Evolutionary conservation across 2,329 filamentous ascomycete species (phyloP), one percentile per base, ranked within the genome.

Genomic region (Pseudogymnoascus sp.): DNA sequence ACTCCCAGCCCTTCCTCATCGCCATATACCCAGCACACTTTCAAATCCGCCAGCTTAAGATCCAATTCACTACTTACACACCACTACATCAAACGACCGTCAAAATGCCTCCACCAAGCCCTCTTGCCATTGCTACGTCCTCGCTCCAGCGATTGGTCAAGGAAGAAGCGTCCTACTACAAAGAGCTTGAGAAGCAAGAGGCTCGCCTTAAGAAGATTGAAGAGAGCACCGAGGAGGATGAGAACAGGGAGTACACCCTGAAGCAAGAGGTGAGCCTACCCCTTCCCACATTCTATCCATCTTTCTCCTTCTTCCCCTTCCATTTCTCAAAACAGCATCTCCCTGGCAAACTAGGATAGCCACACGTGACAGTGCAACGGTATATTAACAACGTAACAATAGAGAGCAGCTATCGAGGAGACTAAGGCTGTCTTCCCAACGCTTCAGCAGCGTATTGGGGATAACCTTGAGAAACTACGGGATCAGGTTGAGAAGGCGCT

Each of bases 151-250:
- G 95, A 64, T 84, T 97, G 59, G 85, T 96, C 68, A 97, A 96
- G 77, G 95, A 99, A 76, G 91, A 97, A 76, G 80, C 84, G 40
- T 93, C 88, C 70, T 97, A 99, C 78, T 89, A 93, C 80, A 89
- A 89, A 73, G 95, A 99, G 76, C 83, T 93, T 18, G 79, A 83
- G 67, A 81, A 88, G 67, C 93, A 97, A 74, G 82, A 90, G 69
- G 82, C 83, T 65, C 85, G 89, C 63, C 81, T 96, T 16, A 79
- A 81, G 49, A 85, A 89, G 69, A 74, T 84, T 34, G 74, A 79
- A 43, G 75, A 72, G n/a, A 77, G 76, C 25, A 75, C 76, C 3
- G 77, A 83, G 62, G 82, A 84, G 7, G 89, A 89, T 65, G 85
- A 87, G 69, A 96, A 97, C 76, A 85, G 84, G 60, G 86, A 89